Evolutionary conservation across 305 asterid genomes (phyloP).

Genomic region (Fraxinus velutina): DNA sequence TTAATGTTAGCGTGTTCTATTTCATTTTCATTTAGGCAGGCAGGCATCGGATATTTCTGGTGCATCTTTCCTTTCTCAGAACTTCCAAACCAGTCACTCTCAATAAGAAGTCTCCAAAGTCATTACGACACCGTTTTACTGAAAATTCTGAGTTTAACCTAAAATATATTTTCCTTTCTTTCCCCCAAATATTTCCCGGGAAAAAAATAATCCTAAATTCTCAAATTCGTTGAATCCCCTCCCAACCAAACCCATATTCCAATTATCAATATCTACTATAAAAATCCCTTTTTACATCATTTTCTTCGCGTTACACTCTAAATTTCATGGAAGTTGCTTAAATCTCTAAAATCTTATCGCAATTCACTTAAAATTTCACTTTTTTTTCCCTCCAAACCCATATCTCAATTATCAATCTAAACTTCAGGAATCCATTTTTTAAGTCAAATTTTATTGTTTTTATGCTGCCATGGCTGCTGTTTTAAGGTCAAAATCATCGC

Average conservation of each 20-base stretch:
- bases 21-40: neutral
- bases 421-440: neutral
- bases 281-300: constrained; percentile 25
- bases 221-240: neutral
- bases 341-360: constrained; percentile 11
- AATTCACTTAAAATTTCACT: neutral
- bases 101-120: neutral
- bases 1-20: neutral
- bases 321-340: neutral
- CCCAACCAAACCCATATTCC: neutral
- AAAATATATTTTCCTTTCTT: neutral
- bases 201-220: neutral
- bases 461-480: constrained; percentile 65
- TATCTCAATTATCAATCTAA: constrained; percentile 21
- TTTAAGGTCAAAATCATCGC: constrained; percentile 71
- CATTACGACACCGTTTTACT: neutral
- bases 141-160: neutral
- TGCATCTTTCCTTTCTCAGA: neutral
- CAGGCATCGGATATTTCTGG: neutral
- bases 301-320: neutral
- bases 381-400: constrained; percentile 4
- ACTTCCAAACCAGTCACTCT: neutral
- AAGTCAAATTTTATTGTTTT: constrained; percentile 13
- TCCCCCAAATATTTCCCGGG: neutral
- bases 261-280: constrained; percentile 22